Evolutionary conservation across 148 eudicot species (phyloP).

Genomic region (Vaccinium myrtillus): DNA sequence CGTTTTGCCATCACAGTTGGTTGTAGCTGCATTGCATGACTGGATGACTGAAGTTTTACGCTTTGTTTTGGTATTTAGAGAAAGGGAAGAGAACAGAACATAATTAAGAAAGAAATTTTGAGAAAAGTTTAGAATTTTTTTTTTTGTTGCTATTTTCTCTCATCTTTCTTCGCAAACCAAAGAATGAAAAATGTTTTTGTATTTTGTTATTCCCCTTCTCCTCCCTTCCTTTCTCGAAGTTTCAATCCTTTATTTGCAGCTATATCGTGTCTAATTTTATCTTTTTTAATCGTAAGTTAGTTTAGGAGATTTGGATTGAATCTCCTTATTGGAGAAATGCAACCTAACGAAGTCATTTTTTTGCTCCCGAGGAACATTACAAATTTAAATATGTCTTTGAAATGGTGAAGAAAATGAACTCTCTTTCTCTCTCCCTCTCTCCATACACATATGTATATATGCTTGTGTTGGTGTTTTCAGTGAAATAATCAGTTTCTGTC

Average conservation of each 20-base stretch:
- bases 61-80: background rate
- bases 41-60: background rate
- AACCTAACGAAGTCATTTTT: background rate
- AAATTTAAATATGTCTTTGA: background rate
- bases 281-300: background rate
- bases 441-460: background rate
- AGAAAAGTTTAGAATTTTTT: background rate
- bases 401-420: background rate
- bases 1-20: background rate
- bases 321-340: slow-evolving; percentile 1
- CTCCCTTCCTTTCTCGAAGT: background rate
- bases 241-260: background rate
- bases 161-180: background rate
- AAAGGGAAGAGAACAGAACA: background rate
- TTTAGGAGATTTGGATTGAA: background rate
- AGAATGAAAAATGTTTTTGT: background rate
- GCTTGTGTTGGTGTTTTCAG: background rate
- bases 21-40: background rate
- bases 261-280: background rate
- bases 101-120: background rate
- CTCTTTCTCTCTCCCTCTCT: background rate
- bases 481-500: background rate
- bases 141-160: background rate
- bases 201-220: background rate
- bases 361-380: background rate